Evolutionary conservation across 495 filamentous ascomycete genomes (phyloP), one percentile per base, ranked within the genome.

Genomic region (Penicillium pulvis): DNA sequence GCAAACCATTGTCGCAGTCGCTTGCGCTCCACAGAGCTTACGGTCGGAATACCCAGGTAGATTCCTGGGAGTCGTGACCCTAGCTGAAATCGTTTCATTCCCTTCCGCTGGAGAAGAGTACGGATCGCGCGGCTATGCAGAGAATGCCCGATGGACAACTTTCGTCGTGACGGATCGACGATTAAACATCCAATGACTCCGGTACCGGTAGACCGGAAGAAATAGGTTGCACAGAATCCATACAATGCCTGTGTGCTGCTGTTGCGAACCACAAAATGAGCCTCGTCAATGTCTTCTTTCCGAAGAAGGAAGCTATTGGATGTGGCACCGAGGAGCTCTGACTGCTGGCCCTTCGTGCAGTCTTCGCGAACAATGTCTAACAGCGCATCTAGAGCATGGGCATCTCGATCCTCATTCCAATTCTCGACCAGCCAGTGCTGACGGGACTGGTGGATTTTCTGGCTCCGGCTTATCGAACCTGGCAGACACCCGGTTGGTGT

Each of bases 341-440:
- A 89, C 57, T 71, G 83, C 69, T 76, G 84, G 56, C 62, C 82
- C 56, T 78, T 83, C 62, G 71, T 76, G 69, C 72, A 82, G 56
- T 79, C 85, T 57, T 82, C 81, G 54, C 85, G 83, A 3, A 91
- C 74, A 1, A 83, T 76, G 51, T 83, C 82, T 11, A 95, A 74
- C 7, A 96, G 77, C 41, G 79, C 83, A 65, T 89, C 82, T 16
- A 96, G 78, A 19, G 85, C 89, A 48, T 83, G 71, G 10, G 82
- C 73, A 69, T 96, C 92, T 46, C 91, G 80, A 49, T 91, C 85
- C 56, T 87, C 83, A 60, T 93, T 88, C 80, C 88, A 96, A 31
- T 77, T 82, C 65, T 96, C 92, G 12, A 94, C 92, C 6, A 96
- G 85, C 91, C 91, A 96, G 60, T 92, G 88, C 64, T 96, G 90